phyloP scores from a whole-genome alignment of 1,284 basidiomycete species.

The Marasmius sp. region DNA sequence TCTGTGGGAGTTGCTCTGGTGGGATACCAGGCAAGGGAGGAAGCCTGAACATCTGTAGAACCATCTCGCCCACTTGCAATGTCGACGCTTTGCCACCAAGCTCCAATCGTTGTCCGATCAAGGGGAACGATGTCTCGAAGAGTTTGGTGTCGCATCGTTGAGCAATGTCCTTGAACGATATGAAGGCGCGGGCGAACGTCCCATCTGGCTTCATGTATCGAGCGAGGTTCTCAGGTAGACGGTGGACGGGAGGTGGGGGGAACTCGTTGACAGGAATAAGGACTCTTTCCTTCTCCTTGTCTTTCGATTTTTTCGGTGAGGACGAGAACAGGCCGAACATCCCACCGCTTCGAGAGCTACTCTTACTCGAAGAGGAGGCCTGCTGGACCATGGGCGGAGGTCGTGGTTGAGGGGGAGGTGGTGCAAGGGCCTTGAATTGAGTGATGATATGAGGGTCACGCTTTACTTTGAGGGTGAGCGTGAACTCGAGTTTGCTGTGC shows the following conservation, averaged over 20 bases:
- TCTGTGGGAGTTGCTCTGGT: conserved; percentile 80
- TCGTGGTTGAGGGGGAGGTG: conserved; percentile 34
- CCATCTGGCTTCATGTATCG: conserved; percentile 81
- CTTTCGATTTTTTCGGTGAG: conserved; percentile 71
- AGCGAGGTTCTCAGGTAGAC: conserved; percentile 70
- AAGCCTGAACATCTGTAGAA: conserved; percentile 86
- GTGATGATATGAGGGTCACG: conserved; percentile 79
- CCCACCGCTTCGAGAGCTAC: conserved; percentile 38
- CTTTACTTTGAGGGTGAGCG: conserved; percentile 80
- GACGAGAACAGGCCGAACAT: conserved; percentile 77
- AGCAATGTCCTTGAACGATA: conserved; percentile 85
- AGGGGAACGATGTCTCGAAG: conserved; percentile 82
- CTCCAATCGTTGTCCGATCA: conserved; percentile 75
- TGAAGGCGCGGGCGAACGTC: conserved; percentile 78
- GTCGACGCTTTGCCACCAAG: conserved; percentile 54
- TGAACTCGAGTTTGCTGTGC: conserved; percentile 89
- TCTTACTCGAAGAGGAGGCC: conserved; percentile 39
- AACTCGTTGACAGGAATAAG: conserved; percentile 37
- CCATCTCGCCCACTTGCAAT: conserved; percentile 74
- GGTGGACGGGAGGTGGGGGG: conserved; percentile 29
- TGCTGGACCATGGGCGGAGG: conserved; percentile 37
- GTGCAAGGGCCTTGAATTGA: conserved; percentile 64
- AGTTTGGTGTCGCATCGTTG: conserved; percentile 78
- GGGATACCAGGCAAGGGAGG: conserved; percentile 86
- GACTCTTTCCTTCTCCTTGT: conserved; percentile 34